A percentile compares a stretch with the other conserved stretches of the same genome.
Conservation (phyloP, 176 grass and related monocot genomes). For the Raddia distichophylla region DNA sequence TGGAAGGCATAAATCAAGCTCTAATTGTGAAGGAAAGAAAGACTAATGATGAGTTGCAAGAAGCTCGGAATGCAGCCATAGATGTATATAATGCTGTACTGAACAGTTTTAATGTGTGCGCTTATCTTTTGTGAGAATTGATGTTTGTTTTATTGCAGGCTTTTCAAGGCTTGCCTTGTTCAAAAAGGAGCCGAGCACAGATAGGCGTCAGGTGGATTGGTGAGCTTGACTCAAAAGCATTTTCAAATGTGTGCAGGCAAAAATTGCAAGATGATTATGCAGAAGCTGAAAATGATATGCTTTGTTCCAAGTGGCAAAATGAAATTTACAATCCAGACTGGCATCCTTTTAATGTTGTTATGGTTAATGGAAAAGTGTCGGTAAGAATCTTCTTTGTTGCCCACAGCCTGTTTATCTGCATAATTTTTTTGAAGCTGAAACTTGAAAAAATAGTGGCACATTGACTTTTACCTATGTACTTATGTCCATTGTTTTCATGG, state of each 20-base stretch:
- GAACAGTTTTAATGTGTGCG: background rate
- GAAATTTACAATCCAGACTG: slow-evolving; percentile 66
- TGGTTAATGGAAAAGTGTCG: slow-evolving; percentile 45
- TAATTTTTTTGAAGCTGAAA: background rate
- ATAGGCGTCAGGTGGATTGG: slow-evolving; percentile 71
- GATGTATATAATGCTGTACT: slow-evolving; percentile 40
- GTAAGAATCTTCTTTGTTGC: slow-evolving; percentile 38
- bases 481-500: background rate
- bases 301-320: slow-evolving; percentile 70
- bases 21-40: slow-evolving; percentile 56
- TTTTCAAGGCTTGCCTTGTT: slow-evolving; percentile 40
- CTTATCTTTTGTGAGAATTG: slow-evolving; percentile 24
- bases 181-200: background rate
- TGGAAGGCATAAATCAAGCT: slow-evolving; percentile 47
- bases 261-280: slow-evolving; percentile 46
- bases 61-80: slow-evolving; percentile 62
- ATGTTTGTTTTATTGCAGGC: slow-evolving; percentile 22
- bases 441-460: slow-evolving; percentile 7
- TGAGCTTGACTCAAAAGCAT: slow-evolving; percentile 58
- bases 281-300: slow-evolving; percentile 35
- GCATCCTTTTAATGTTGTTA: slow-evolving; percentile 59
- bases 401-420: background rate
- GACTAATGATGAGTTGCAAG: slow-evolving; percentile 64
- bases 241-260: slow-evolving; percentile 46
- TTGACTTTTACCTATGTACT: background rate